These are phyloP conservation scores for Gardenia jasminoides DNA, from an alignment of 257 asterid species.

Conservation along the genomic window DNA sequence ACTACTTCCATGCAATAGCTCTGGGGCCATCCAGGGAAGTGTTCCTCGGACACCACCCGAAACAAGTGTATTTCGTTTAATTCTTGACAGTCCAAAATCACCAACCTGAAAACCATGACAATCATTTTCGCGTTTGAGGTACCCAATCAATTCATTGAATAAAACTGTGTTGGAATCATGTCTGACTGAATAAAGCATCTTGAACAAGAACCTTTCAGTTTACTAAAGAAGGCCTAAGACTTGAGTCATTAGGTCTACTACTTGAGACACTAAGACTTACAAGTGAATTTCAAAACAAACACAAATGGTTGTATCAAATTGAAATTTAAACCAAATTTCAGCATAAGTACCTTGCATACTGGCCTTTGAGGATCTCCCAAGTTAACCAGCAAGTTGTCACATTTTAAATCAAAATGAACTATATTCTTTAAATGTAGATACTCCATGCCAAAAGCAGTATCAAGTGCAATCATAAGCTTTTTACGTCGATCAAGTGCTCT, in stretches of 20 bases:
- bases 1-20: slow-evolving; percentile 68
- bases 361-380: slow-evolving; percentile 87
- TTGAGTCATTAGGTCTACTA: not conserved
- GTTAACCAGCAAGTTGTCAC: slow-evolving; percentile 88
- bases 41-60: slow-evolving; percentile 93
- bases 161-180: not conserved
- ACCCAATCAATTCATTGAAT: not conserved
- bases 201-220: not conserved
- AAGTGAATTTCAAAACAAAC: not conserved
- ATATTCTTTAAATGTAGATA: slow-evolving; percentile 74
- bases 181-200: not conserved
- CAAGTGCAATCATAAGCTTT: slow-evolving; percentile 67
- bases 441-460: slow-evolving; percentile 50
- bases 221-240: not conserved
- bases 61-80: slow-evolving; percentile 73
- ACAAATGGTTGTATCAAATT: not conserved
- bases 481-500: slow-evolving; percentile 68
- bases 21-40: slow-evolving; percentile 99
- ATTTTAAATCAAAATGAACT: slow-evolving; percentile 85
- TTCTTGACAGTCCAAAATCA: slow-evolving; percentile 85
- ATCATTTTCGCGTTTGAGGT: not conserved
- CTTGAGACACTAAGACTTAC: not conserved
- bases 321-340: not conserved
- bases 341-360: slow-evolving; percentile 68
- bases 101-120: slow-evolving; percentile 56